Conservation (phyloP, 352 stramenopile species). For the Pythium chondricola region DNA sequence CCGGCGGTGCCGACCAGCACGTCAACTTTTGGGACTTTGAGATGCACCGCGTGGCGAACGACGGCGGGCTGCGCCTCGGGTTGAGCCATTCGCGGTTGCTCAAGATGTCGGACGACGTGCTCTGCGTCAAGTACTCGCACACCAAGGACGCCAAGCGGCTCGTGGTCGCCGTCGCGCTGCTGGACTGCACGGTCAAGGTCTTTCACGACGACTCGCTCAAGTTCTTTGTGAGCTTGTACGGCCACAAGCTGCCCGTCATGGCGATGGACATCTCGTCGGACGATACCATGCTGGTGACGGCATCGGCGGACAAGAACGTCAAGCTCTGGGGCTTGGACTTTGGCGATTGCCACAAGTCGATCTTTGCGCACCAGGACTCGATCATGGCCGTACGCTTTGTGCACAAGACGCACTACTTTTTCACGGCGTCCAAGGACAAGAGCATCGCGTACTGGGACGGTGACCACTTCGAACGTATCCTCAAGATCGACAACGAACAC, state of each 20-base stretch:
- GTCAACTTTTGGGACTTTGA: constrained; percentile 99
- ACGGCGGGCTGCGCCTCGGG: constrained; percentile 76
- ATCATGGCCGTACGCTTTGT: constrained; percentile 97
- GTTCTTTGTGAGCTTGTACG: constrained; percentile 99
- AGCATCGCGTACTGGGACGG: constrained; percentile 97
- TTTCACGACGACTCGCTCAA: constrained; percentile 99
- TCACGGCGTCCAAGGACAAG: constrained; percentile 97
- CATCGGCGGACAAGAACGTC: constrained; percentile 98
- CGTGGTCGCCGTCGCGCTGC: constrained; percentile 84
- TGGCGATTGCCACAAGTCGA: constrained; percentile 98
- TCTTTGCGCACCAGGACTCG: constrained; percentile 98
- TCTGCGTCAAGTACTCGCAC: constrained; percentile 96
- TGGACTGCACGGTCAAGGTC: constrained; percentile 98
- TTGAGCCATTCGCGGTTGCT: constrained; percentile 94
- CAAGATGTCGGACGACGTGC: constrained; percentile 98
- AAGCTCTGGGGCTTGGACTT: constrained; percentile 99
- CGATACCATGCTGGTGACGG: constrained; percentile 96
- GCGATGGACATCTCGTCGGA: constrained; percentile 97
- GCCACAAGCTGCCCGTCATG: constrained; percentile 98
- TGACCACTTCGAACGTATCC: constrained; percentile 94
- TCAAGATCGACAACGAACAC: constrained; percentile 71
- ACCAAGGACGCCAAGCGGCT: constrained; percentile 86
- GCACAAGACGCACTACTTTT: constrained; percentile 97
- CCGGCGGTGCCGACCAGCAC: constrained; percentile 94
- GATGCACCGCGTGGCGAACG: constrained; percentile 56